A percentile compares a stretch with the other conserved stretches of the same genome.
Evolutionary conservation across 192 early-diverging fungal genomes (phyloP).

Genomic region (Coemansia sp.): DNA sequence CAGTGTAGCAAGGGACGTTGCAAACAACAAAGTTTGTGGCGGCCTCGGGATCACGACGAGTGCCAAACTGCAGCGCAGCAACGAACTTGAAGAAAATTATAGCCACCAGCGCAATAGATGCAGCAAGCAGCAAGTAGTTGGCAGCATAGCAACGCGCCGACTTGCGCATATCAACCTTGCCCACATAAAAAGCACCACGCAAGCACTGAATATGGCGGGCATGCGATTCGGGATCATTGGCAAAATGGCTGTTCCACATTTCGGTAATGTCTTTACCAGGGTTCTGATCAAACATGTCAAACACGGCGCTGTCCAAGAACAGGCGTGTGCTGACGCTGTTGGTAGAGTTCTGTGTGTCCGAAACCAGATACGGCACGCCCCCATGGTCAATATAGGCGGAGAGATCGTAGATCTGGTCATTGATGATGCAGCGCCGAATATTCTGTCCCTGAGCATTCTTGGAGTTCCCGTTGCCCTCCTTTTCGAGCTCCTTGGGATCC

Average conservation of each 20-base stretch:
- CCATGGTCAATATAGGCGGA: constrained; percentile 60
- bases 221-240: constrained; percentile 45
- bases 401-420: constrained; percentile 72
- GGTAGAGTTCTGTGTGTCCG: constrained; percentile 40
- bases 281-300: constrained; percentile 63
- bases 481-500: constrained; percentile 56
- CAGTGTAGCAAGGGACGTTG: constrained; percentile 97
- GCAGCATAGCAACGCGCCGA: constrained; percentile 75
- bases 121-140: constrained; percentile 79
- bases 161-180: constrained; percentile 80
- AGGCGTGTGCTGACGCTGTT: constrained; percentile 40
- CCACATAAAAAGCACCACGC: constrained; percentile 80
- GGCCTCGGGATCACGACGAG: constrained; percentile 73
- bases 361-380: constrained; percentile 48
- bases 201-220: constrained; percentile 69
- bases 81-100: constrained; percentile 94
- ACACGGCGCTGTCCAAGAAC: constrained; percentile 62
- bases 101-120: constrained; percentile 75
- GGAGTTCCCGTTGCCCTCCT: constrained; percentile 50
- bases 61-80: constrained; percentile 86
- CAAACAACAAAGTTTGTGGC: constrained; percentile 89
- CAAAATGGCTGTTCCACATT: constrained; percentile 57
- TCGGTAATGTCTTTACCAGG: constrained; percentile 64
- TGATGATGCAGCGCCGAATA: constrained; percentile 62
- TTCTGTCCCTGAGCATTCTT: constrained; percentile 38